Base-by-base conservation (phyloP, 202 grass and related monocot genomes). In the Miscanthus sacchariflorus region DNA sequence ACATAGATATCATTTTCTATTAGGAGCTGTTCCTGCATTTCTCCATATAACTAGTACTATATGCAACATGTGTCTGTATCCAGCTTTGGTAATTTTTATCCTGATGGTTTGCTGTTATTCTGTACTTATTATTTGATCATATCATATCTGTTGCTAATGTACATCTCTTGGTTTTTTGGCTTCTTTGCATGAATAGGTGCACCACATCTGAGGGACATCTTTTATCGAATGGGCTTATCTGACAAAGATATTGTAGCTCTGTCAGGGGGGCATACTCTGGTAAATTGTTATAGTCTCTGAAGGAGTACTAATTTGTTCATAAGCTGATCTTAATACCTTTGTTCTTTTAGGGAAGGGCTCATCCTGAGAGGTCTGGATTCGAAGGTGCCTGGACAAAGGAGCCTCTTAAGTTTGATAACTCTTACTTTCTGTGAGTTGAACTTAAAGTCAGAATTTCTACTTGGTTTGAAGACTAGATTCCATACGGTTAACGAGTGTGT, bases 361-460 rank as follows among this genome's bases (percentile, higher is more conserved):
- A 96, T 89, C 81, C 89, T 89, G 97, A 96, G 52, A 93, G 94
- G 71, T 96, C 97, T 82, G 94, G 97, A 78, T 99, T 99, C 49
- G 91, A 99, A 12, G 94, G 97, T 81, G 86, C 88, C n/a, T 99
- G 97, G 97, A 99, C 97, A 59, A 79, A 81, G 24, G 94, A 99
- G 21, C 97, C 97, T 84, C 90, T 96, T n/a, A 95, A 99, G 86
- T 97, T 99, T 79, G 97, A 95, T 83, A 96, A 96, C 83, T 96
- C 94, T 3, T 95, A 93, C 85, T 99, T 99, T 86, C 13, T 92
- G 97, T 99, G 92, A 92, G 94, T 84, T 18, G 21, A 80, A 43
- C 38, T 33, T 33, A 83, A 77, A 79, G 12, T 39, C 24, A 30
- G 9, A 86, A 38, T 43, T 40, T 73, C 21, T 79, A 11, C 58